Conservation (phyloP, 2,329 filamentous ascomycete genomes). For the Arthrobotrys conoides region DNA sequence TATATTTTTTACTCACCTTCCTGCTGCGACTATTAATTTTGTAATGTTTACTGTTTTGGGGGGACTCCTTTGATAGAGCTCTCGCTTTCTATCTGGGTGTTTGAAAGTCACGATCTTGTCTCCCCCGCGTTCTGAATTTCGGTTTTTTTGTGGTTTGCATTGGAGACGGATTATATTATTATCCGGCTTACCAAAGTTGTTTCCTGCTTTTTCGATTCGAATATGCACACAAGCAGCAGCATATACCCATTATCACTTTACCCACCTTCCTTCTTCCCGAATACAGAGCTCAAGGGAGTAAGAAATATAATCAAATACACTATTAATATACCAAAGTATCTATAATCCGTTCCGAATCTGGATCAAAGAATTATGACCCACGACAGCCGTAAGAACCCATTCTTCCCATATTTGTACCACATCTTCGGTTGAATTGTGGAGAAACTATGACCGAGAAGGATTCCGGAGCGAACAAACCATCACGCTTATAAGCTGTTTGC, state of each 20-base stretch:
- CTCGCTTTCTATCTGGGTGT: conserved; percentile 5
- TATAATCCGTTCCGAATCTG: not conserved
- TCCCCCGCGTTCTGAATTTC: conserved; percentile 13
- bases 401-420: conserved; percentile 46
- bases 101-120: conserved; percentile 20
- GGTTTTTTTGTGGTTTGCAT: conserved; percentile 24
- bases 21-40: conserved; percentile 37
- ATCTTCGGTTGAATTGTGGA: conserved; percentile 59
- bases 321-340: conserved; percentile 19
- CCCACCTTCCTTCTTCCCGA: conserved; percentile 16
- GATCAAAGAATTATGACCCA: not conserved
- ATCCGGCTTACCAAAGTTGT: conserved; percentile 19
- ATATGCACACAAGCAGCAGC: not conserved
- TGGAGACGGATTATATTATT: conserved; percentile 2
- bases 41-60: conserved; percentile 47
- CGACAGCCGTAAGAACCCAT: not conserved
- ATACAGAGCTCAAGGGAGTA: conserved; percentile 1
- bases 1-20: conserved; percentile 12
- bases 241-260: conserved; percentile 40
- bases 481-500: conserved; percentile 21
- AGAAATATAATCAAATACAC: not conserved
- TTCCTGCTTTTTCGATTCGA: conserved; percentile 1
- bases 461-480: conserved; percentile 20
- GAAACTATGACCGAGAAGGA: conserved; percentile 57
- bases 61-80: conserved; percentile 20